Evolutionary conservation across 768 basidiomycete genomes (phyloP).

Genomic region (Rhizopogon rudus): DNA sequence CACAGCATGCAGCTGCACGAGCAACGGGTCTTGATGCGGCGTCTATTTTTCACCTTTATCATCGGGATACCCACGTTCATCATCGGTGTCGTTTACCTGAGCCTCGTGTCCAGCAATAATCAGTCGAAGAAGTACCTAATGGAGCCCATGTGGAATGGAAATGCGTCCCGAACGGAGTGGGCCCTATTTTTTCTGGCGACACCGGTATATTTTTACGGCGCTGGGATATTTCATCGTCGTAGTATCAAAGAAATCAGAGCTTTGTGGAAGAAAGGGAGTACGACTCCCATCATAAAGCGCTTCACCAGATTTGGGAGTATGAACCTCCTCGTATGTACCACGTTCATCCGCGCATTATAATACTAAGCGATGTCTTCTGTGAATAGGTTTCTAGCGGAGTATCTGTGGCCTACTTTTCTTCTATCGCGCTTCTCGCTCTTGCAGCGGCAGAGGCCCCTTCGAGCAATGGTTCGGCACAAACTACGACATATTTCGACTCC

Average conservation of each 20-base stretch:
- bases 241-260: conserved; percentile 50
- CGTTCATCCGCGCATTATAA: too few species aligned
- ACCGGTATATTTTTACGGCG: conserved; percentile 66
- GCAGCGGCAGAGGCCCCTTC: too few species aligned
- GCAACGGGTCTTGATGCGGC: conserved; percentile 35
- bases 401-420: too few species aligned
- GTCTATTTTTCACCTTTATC: conserved; percentile 53
- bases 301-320: too few species aligned
- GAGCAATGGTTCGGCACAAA: too few species aligned
- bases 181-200: conserved; percentile 63
- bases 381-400: too few species aligned
- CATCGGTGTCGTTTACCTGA: conserved; percentile 75
- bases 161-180: conserved; percentile 56
- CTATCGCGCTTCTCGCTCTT: too few species aligned
- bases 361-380: too few species aligned
- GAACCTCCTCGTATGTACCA: too few species aligned
- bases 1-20: conserved; percentile 11
- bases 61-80: conserved; percentile 78
- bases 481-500: too few species aligned
- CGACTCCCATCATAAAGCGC: too few species aligned
- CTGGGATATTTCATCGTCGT: conserved; percentile 50
- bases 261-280: too few species aligned
- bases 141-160: conserved; percentile 59
- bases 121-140: conserved; percentile 46
- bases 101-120: conserved; percentile 47